phyloP scores from a whole-genome alignment of 257 asterid species.

The Verbena officinalis region DNA sequence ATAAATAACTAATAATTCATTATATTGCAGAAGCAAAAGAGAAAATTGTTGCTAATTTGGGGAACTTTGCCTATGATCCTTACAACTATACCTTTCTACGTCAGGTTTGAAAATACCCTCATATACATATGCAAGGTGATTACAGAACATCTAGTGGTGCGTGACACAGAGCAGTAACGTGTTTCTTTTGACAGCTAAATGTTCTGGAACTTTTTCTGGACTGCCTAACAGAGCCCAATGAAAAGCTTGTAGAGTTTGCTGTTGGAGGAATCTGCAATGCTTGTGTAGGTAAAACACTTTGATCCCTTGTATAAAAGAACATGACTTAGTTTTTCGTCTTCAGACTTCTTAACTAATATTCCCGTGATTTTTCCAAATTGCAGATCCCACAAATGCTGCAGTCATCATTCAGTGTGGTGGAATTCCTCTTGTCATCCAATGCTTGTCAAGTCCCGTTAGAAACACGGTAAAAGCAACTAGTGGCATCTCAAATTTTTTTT shows the following conservation, averaged over 20 bases:
- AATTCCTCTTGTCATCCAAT: conserved; percentile 77
- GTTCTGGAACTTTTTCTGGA: conserved; percentile 90
- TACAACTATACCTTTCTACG: conserved; percentile 79
- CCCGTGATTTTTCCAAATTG: conserved; percentile 5
- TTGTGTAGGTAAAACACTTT: conserved; percentile 55
- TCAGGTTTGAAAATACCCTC: conserved; percentile 56
- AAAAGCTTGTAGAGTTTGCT: conserved; percentile 90
- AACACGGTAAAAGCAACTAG: conserved; percentile 64
- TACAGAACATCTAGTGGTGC: background rate
- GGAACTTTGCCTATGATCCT: conserved; percentile 96
- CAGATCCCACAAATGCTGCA: conserved; percentile 88
- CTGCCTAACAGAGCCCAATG: conserved; percentile 89
- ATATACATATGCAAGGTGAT: background rate
- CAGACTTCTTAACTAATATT: background rate
- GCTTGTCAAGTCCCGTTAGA: conserved; percentile 91
- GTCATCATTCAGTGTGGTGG: conserved; percentile 72
- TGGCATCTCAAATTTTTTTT: background rate
- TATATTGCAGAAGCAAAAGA: conserved; percentile 76
- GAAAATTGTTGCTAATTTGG: conserved; percentile 80
- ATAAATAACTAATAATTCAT: no score
- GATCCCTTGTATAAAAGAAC: background rate
- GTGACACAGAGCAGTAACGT: conserved; percentile 11
- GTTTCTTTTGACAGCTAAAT: conserved; percentile 65
- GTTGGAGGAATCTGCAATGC: conserved; percentile 91
- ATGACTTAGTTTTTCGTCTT: background rate